phyloP scores from a whole-genome alignment of 768 basidiomycete genomes.

The Phylloporus sp. region DNA sequence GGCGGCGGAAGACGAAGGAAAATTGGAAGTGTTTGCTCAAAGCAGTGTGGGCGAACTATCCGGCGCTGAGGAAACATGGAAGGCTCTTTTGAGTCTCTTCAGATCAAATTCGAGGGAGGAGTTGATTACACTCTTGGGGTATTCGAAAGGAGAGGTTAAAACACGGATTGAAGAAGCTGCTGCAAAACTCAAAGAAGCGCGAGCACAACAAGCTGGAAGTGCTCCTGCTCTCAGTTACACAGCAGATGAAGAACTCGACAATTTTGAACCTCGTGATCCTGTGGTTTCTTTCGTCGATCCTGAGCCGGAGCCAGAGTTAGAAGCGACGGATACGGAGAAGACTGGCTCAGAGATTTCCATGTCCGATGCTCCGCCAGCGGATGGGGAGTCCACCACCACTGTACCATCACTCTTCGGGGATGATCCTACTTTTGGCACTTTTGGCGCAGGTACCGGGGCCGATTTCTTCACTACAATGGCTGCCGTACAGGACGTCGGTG shows the following conservation, averaged over 20 bases:
- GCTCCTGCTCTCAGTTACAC: conserved; percentile 30
- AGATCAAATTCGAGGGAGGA: conserved; percentile 86
- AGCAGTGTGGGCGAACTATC: conserved; percentile 36
- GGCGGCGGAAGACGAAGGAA: conserved; percentile 52
- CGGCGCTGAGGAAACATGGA: conserved; percentile 65
- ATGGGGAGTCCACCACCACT: conserved; percentile 79
- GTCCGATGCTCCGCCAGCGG: conserved; percentile 62
- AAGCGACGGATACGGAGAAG: conserved; percentile 32
- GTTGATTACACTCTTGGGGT: conserved; percentile 85
- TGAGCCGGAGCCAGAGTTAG: conserved; percentile 29
- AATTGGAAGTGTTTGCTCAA: conserved; percentile 67
- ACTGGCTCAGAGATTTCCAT: conserved; percentile 66
- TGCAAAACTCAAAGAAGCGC: conserved; percentile 58
- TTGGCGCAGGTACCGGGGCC: conserved; percentile 49
- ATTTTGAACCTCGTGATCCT: conserved; percentile 57
- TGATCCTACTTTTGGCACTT: conserved; percentile 56
- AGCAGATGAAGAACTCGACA: conserved; percentile 39
- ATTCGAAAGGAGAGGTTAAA: conserved; percentile 84
- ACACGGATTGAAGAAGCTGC: conserved; percentile 79
- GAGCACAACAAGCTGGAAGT: conserved; percentile 19
- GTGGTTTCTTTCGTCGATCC: conserved; percentile 86
- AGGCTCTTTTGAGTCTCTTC: conserved; percentile 84
- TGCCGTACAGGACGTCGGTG: conserved; percentile 42
- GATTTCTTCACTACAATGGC: conserved; percentile 90
- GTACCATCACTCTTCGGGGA: conserved; percentile 88